Base-by-base conservation (phyloP, 2,329 filamentous ascomycete genomes). In the Fusarium sp. region DNA sequence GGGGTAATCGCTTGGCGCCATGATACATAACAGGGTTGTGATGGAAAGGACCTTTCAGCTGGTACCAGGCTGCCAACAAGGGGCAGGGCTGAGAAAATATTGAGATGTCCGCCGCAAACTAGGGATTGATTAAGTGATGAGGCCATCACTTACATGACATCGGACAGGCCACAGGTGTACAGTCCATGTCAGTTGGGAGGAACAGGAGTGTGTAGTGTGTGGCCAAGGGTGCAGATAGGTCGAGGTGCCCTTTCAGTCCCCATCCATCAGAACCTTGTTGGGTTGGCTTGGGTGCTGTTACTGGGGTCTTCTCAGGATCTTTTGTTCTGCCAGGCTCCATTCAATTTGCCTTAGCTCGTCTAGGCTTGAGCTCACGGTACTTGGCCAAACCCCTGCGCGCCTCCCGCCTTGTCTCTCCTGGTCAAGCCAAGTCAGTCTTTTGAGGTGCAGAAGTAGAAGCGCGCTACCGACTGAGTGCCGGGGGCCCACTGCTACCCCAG, bases 391-490 rank as follows among this genome's bases (percentile, higher is more conserved):
- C 71, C 71, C 71, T 74, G 71, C 64, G 60, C 68, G 58, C 67
- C 70, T 77, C 69, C 62, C 64, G 65, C 59, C 66, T 60, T 71
- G 67, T 70, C 68, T 60, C 57, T 60, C 56, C 61, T 73, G 58
- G 49, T 43, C 25, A 57, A 62, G 63, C 54, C 60, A 57, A 62
- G 63, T 64, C 63, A 37, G 47, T 38, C 43, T 60, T 25, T 23
- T 61, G 43, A 53, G 62, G 64, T 58, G 30, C 60, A 76, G 68
- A 76, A 67, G 56, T 37, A 65, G 60, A 72, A 67, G 65, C 60
- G 61, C 63, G 63, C 75, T 75, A 77, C 68, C 61, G 60, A 74
- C 73, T 71, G 71, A 76, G 65, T 77, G 71, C 75, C 75, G 75
- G 50, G 61, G 71, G 63, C 60, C 71, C 67, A 71, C 69, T 50